phyloP scores from a whole-genome alignment of 1,139 yeast genomes.

The Arxiozyma telluris region DNA sequence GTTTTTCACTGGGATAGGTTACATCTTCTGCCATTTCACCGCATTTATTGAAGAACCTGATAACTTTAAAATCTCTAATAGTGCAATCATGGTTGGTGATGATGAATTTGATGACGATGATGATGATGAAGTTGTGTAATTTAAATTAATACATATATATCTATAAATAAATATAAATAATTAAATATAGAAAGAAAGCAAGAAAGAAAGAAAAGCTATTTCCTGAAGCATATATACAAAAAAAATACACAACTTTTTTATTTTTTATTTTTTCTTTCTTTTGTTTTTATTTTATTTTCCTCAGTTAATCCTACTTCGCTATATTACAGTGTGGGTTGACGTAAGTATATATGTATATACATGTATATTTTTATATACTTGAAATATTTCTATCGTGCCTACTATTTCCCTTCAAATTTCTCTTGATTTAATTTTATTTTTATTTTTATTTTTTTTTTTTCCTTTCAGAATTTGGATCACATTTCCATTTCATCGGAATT shows the following conservation, averaged over 20 bases:
- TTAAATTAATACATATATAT: no score
- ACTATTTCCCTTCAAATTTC: background rate
- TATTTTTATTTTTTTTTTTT: background rate
- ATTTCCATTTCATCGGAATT: slow-evolving; percentile 15
- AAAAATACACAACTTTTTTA: background rate
- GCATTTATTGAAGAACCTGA: slow-evolving; percentile 57
- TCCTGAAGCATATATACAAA: background rate
- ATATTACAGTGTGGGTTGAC: background rate
- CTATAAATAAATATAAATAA: background rate
- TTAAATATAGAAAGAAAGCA: no score
- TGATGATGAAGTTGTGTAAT: slow-evolving; percentile 15
- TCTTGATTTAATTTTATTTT: no score
- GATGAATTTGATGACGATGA: slow-evolving; percentile 17
- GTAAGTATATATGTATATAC: no score
- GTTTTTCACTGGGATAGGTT: slow-evolving; percentile 50
- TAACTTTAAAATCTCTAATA: slow-evolving; percentile 22
- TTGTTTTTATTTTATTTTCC: background rate
- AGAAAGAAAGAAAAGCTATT: no score
- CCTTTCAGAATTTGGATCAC: background rate
- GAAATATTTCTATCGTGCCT: background rate
- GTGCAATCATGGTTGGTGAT: slow-evolving; percentile 19
- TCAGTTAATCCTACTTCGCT: background rate
- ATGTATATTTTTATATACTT: background rate
- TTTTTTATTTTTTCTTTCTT: no score
- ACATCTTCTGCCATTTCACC: slow-evolving; percentile 53